Conservation (phyloP, 2,329 filamentous ascomycete genomes). For the Arthroderma sp. region DNA sequence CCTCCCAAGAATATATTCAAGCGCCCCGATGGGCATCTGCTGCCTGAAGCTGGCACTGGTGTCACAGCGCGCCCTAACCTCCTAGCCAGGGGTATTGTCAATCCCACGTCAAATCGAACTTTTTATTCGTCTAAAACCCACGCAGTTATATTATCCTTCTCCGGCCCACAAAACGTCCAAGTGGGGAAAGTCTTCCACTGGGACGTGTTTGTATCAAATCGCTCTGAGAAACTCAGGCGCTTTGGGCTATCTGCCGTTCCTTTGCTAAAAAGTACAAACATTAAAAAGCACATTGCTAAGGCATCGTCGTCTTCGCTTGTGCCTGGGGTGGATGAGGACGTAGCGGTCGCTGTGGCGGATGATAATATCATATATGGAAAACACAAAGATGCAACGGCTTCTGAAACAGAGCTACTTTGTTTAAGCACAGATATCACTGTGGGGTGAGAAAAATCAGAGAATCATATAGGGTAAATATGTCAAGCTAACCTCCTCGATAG, state of each 20-base stretch:
- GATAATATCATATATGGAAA: conserved; percentile 44
- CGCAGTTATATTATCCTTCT: conserved; percentile 44
- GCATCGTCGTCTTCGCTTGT: conserved; percentile 34
- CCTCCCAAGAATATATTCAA: conserved; percentile 26
- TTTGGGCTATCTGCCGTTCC: conserved; percentile 43
- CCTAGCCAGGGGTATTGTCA: too few relatives aligned
- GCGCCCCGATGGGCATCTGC: conserved; percentile 18
- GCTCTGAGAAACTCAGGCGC: conserved; percentile 39
- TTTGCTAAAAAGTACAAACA: conserved; percentile 31
- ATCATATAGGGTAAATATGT: too few relatives aligned
- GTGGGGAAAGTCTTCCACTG: conserved; percentile 43
- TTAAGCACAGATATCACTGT: conserved; percentile 45
- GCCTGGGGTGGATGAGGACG: conserved; percentile 20
- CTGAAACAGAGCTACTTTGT: conserved; percentile 41
- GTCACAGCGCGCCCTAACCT: too few relatives aligned
- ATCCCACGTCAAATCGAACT: conserved; percentile 16
- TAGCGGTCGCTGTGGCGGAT: conserved; percentile 43
- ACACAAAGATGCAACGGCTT: conserved; percentile 36
- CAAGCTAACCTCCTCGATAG: conserved; percentile 17
- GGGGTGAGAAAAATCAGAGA: conserved; percentile 30
- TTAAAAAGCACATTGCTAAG: conserved; percentile 29
- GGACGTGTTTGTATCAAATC: conserved; percentile 47
- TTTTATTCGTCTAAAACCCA: conserved; percentile 28
- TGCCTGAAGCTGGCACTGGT: too few relatives aligned
- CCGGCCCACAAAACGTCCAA: conserved; percentile 35